Conservation (phyloP, 2,329 filamentous ascomycete species). For the Claviceps sp. region DNA sequence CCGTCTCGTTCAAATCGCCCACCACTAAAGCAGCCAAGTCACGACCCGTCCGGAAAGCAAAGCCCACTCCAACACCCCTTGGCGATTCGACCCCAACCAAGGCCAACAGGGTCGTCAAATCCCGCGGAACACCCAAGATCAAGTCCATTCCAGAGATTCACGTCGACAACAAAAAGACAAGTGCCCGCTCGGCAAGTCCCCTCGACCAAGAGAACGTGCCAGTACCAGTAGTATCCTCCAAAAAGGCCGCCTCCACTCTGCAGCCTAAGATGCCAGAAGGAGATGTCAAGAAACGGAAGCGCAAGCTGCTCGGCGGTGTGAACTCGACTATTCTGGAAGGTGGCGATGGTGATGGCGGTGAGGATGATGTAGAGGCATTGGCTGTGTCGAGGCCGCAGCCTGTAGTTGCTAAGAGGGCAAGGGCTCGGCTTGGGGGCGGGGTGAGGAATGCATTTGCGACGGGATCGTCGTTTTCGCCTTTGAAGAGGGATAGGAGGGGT, state of each 20-base stretch:
- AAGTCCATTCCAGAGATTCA: slow-evolving; percentile 5
- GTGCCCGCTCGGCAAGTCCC: slow-evolving; percentile 21
- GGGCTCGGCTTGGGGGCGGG: slow-evolving; percentile 11
- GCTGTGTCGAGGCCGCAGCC: not conserved
- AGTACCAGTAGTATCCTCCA: not conserved
- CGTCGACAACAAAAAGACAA: slow-evolving; percentile 22
- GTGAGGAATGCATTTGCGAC: slow-evolving; percentile 35
- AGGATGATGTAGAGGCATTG: slow-evolving; percentile 39
- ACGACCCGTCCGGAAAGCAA: slow-evolving; percentile 30
- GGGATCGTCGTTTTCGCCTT: slow-evolving; percentile 49
- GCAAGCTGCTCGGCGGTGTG: slow-evolving; percentile 52
- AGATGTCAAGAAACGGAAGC: slow-evolving; percentile 52
- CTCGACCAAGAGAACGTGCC: slow-evolving; percentile 18
- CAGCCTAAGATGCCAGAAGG: slow-evolving; percentile 13
- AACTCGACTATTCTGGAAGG: slow-evolving; percentile 60
- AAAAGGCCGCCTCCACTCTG: slow-evolving; percentile 8
- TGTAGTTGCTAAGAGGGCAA: slow-evolving; percentile 3
- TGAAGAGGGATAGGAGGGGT: slow-evolving; percentile 56
- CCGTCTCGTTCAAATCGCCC: slow-evolving; percentile 3
- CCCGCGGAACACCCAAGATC: slow-evolving; percentile 3
- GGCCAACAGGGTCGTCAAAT: slow-evolving; percentile 23
- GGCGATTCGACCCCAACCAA: slow-evolving; percentile 31
- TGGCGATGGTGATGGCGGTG: slow-evolving; percentile 52
- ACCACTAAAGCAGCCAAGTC: slow-evolving; percentile 18
- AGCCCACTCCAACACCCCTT: slow-evolving; percentile 24